Percentiles rank a stretch among this genome's conserved stretches.
Conservation (phyloP, 345 rosid genomes). For the Cardamine chenopodiifolia region DNA sequence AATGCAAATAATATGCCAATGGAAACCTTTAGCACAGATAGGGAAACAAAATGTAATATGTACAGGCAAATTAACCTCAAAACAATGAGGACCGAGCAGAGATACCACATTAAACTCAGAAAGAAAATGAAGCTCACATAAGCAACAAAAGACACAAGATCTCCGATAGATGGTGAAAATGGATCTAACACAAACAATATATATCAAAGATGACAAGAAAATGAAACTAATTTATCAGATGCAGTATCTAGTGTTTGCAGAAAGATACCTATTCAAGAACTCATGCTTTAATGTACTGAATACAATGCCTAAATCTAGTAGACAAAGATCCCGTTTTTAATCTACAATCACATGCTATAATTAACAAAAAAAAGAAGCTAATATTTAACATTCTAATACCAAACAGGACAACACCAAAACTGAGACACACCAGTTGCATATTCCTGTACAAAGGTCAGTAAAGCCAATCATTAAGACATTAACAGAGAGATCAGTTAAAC, state of each 20-base stretch:
- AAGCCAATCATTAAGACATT: not conserved
- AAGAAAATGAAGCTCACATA: not conserved
- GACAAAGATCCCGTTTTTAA: constrained; percentile 3
- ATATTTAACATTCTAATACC: not conserved
- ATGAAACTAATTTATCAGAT: not conserved
- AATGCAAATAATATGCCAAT: no score
- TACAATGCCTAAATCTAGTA: not conserved
- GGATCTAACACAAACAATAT: constrained; percentile 5
- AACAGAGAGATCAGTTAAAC: not conserved
- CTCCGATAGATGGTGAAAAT: not conserved
- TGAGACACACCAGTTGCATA: not conserved
- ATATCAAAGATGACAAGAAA: not conserved
- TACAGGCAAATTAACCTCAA: not conserved
- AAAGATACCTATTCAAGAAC: constrained; percentile 1
- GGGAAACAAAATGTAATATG: no score
- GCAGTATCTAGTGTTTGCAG: not conserved
- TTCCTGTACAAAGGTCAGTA: not conserved
- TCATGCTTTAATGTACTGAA: not conserved
- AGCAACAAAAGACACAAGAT: not conserved
- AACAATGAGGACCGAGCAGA: not conserved
- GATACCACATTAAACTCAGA: not conserved
- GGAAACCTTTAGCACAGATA: no score
- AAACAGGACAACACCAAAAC: constrained; percentile 8
- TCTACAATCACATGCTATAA: not conserved
- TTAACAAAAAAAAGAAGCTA: not conserved